These are phyloP conservation scores for Candida palmyrensis DNA, from an alignment of 805 yeast species.

Conservation along the genomic window DNA sequence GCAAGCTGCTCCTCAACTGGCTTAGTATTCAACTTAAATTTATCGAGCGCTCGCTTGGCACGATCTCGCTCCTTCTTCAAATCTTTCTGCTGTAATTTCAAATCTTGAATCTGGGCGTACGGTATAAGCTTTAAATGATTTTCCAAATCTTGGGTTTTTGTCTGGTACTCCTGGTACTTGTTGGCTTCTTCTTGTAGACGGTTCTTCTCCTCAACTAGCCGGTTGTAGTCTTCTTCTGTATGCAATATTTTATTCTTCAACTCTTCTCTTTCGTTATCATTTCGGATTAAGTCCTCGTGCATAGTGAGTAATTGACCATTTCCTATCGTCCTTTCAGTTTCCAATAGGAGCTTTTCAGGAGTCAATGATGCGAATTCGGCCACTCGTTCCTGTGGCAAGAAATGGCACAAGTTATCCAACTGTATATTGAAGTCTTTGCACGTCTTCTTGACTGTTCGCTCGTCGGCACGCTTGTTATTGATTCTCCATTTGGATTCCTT, in stretches of 20 bases:
- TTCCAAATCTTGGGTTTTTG: conserved; percentile 34
- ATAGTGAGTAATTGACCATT: conserved; percentile 48
- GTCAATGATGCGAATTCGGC: conserved; percentile 83
- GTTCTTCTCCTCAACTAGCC: conserved; percentile 31
- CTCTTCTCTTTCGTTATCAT: conserved; percentile 38
- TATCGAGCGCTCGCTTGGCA: conserved; percentile 26
- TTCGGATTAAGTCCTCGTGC: conserved; percentile 52
- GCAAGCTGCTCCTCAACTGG: conserved; percentile 12
- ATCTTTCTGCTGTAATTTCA: conserved; percentile 24
- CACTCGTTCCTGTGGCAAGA: conserved; percentile 91
- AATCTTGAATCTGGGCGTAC: conserved; percentile 35
- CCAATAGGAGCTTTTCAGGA: conserved; percentile 67
- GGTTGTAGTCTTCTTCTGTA: conserved; percentile 22
- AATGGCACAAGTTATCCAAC: conserved; percentile 87
- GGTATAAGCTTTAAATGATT: conserved; percentile 37
- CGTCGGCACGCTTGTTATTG: conserved; percentile 37
- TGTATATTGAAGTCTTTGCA: conserved; percentile 64
- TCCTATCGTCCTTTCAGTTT: conserved; percentile 79
- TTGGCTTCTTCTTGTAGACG: conserved; percentile 42
- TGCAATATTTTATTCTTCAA: conserved; percentile 21
- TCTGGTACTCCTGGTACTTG: conserved; percentile 41
- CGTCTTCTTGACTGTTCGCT: conserved; percentile 39
- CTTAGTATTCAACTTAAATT: conserved; percentile 15
- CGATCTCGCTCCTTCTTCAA: conserved; percentile 30
- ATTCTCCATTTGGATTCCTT: conserved; percentile 50